A percentile compares a stretch with the other conserved stretches of the same genome.
phyloP scores from a whole-genome alignment of 179 eudicot species.

The Beta corolliflora region DNA sequence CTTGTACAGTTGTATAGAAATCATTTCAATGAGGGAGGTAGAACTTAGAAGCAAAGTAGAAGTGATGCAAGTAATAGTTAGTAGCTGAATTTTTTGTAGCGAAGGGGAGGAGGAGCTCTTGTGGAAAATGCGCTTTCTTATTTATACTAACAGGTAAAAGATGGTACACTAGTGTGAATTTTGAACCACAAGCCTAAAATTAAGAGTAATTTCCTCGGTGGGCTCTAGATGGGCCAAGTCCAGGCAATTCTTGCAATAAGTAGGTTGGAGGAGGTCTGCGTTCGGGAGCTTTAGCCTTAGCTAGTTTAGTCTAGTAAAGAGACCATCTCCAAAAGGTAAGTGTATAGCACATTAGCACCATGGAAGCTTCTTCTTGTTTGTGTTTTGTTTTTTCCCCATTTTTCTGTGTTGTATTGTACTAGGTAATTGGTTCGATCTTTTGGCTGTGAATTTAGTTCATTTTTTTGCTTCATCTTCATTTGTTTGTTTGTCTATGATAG shows the following conservation, averaged over 20 bases:
- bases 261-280: background rate
- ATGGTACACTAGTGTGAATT: background rate
- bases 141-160: background rate
- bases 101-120: no score
- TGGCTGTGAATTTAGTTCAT: background rate
- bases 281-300: background rate
- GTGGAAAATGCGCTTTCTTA: background rate
- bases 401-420: background rate
- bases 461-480: background rate
- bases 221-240: background rate
- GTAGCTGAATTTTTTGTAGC: background rate
- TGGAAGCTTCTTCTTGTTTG: background rate
- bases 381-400: background rate
- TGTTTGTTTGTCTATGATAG: background rate
- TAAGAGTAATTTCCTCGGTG: background rate
- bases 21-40: background rate
- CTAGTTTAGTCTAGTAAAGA: background rate
- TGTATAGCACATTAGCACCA: background rate
- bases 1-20: background rate
- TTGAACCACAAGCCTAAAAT: background rate
- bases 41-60: background rate
- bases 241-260: background rate
- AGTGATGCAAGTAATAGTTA: background rate
- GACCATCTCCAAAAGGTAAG: background rate
- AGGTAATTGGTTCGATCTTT: background rate